Evolutionary conservation across 352 stramenopile species (phyloP).

Genomic region (Pythium sp.): DNA sequence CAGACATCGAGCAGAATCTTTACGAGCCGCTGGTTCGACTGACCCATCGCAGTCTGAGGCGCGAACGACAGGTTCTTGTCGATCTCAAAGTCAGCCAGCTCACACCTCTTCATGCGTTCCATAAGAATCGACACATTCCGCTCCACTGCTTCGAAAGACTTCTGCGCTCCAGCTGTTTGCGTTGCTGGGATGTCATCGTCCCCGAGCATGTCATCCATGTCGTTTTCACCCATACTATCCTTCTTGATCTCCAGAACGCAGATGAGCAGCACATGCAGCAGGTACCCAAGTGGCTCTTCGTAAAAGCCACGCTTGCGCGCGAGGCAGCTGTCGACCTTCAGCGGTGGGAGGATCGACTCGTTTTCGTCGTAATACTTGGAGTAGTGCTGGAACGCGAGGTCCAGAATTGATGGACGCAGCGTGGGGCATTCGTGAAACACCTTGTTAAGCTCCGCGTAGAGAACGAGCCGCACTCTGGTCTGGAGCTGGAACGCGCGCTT

Average conservation of each 20-base stretch:
- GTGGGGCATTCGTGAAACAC: constrained; percentile 46
- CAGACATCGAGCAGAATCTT: constrained; percentile 27
- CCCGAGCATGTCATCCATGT: constrained; percentile 33
- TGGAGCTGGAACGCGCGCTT: constrained; percentile 45
- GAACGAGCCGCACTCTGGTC: constrained; percentile 35
- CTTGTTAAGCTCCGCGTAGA: constrained; percentile 44
- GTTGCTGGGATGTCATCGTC: constrained; percentile 34
- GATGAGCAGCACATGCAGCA: constrained; percentile 37
- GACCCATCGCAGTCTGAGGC: constrained; percentile 20
- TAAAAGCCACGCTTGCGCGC: constrained; percentile 28
- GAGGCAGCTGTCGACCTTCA: constrained; percentile 44
- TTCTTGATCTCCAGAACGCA: constrained; percentile 28
- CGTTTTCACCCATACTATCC: constrained; percentile 7
- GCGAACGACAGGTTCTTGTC: constrained; percentile 43
- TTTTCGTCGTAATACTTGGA: constrained; percentile 47
- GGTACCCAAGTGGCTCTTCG: constrained; percentile 38
- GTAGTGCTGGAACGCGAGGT: constrained; percentile 46
- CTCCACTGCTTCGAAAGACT: constrained; percentile 24
- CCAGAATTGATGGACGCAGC: constrained; percentile 36
- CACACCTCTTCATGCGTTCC: constrained; percentile 45
- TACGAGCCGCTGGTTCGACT: constrained; percentile 32
- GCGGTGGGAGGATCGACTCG: constrained; percentile 38
- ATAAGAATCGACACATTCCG: constrained; percentile 33
- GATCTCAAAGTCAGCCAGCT: constrained; percentile 46
- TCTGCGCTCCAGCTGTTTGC: constrained; percentile 25